phyloP scores from a whole-genome alignment of 2,329 filamentous ascomycete species.

The Xylaria sp. region DNA sequence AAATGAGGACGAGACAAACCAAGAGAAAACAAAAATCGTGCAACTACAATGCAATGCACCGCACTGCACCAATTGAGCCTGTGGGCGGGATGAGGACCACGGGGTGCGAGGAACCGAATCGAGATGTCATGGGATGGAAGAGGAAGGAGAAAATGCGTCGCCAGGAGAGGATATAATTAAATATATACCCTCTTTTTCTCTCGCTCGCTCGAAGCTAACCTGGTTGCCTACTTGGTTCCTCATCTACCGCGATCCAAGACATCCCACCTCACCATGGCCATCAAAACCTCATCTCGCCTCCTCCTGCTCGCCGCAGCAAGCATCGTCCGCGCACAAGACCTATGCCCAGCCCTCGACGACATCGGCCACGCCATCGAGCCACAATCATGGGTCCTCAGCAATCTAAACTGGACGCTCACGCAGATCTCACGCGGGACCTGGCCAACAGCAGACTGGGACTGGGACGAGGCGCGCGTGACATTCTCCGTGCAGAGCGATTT shows the following conservation, averaged over 20 bases:
- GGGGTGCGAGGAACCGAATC: background rate
- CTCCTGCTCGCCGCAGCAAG: background rate
- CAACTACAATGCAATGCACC: too few species aligned
- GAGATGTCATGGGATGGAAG: background rate
- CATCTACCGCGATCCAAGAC: too few species aligned
- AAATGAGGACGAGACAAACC: background rate
- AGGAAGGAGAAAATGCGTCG: background rate
- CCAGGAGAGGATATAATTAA: background rate
- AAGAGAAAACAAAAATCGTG: too few species aligned
- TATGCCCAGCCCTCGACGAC: constrained; percentile 14
- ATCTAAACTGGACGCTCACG: constrained; percentile 14
- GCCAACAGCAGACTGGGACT: constrained; percentile 8
- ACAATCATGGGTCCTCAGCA: constrained; percentile 10
- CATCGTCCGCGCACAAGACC: background rate
- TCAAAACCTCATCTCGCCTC: background rate
- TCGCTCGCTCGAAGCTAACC: background rate
- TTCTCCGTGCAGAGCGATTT: constrained; percentile 13
- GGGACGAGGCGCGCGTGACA: constrained; percentile 11
- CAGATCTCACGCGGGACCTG: constrained; percentile 15
- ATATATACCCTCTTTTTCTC: background rate
- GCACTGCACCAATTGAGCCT: background rate
- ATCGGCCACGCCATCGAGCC: constrained; percentile 18
- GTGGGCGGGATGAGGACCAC: background rate
- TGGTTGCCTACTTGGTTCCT: background rate
- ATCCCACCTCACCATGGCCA: background rate